Evolutionary conservation across 495 filamentous ascomycete species (phyloP), one percentile per base, ranked within the genome.

Genomic region (Pseudotulostoma volvatum): DNA sequence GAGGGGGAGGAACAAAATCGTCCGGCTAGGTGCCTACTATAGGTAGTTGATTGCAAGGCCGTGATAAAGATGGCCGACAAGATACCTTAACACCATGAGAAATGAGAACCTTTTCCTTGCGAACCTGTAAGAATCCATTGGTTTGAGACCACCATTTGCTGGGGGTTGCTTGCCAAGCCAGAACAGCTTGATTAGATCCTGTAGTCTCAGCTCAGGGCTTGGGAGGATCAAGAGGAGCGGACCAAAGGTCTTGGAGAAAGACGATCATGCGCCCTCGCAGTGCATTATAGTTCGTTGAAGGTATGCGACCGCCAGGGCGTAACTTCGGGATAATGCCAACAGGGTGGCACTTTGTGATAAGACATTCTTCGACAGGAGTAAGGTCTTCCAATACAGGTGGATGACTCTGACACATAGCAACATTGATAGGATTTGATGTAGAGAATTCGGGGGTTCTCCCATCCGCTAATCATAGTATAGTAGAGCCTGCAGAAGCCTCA

Each of bases 201-300:
- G 11, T 1, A 47, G 34, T 9, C 16, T 7, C 4, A 47, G 18
- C 1, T 33, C 11, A 2, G 31, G 20, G n/a, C 40, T 43, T 13
- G 37, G 40, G 7, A 47, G 18, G 9, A 47, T 47, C 16, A 34
- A 30, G 18, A 47, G 44, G 1, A 47, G 40, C 8, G 44, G 40
- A n/a, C 37, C 33, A 1, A 37, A n/a, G 44, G 19, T 47, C 40
- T 16, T 43, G 40, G 2, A 37, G 40, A 20, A 47, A 39, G 3
- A 43, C 18, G 17, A 47, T 43, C 13, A 46, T 39, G 31, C 43
- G 36, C 19, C 40, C 44, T 3, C 44, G 44, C 18, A 43, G 4
- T 14, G 40, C 36, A 36, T 38, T 31, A 21, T 47, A 33, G n/a
- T 15, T 40, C 7, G 23, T n/a, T 7, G 34, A 19, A 7, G 34